Evolutionary conservation across 805 yeast genomes (phyloP).

Genomic region (Jamesozyma spencerorum): DNA sequence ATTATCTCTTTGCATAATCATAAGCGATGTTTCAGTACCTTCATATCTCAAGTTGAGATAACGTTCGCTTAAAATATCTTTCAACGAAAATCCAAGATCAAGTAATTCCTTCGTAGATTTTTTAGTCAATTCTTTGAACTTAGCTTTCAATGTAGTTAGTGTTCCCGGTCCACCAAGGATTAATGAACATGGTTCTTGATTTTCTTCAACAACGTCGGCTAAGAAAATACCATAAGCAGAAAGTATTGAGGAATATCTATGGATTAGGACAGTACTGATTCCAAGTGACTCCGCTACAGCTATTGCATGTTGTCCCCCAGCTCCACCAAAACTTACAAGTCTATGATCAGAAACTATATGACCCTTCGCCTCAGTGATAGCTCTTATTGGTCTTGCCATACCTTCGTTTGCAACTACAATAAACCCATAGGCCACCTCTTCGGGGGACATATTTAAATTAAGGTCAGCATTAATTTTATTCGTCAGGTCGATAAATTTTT

Average conservation of each 20-base stretch:
- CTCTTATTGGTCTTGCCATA: constrained; percentile 86
- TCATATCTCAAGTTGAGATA: constrained; percentile 71
- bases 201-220: constrained; percentile 76
- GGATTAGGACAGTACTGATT: constrained; percentile 59
- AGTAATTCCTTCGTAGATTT: constrained; percentile 36
- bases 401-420: constrained; percentile 76
- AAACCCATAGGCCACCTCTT: constrained; percentile 74
- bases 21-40: constrained; percentile 83
- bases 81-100: constrained; percentile 45
- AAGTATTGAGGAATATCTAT: constrained; percentile 71
- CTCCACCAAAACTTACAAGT: constrained; percentile 83
- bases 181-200: constrained; percentile 61
- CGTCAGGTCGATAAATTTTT: constrained; percentile 47
- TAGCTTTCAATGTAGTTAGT: constrained; percentile 31
- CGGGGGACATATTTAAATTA: constrained; percentile 37
- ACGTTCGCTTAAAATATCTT: constrained; percentile 45
- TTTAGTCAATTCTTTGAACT: constrained; percentile 37
- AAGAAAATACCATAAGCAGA: constrained; percentile 85
- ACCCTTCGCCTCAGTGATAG: constrained; percentile 79
- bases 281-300: constrained; percentile 67
- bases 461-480: constrained; percentile 42
- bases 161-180: constrained; percentile 29
- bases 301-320: constrained; percentile 86
- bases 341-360: constrained; percentile 55
- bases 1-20: constrained; percentile 39